A percentile compares a stretch with the other conserved stretches of the same genome.
Evolutionary conservation across 2,329 filamentous ascomycete genomes (phyloP).

Genomic region (Spiromastix sp.): DNA sequence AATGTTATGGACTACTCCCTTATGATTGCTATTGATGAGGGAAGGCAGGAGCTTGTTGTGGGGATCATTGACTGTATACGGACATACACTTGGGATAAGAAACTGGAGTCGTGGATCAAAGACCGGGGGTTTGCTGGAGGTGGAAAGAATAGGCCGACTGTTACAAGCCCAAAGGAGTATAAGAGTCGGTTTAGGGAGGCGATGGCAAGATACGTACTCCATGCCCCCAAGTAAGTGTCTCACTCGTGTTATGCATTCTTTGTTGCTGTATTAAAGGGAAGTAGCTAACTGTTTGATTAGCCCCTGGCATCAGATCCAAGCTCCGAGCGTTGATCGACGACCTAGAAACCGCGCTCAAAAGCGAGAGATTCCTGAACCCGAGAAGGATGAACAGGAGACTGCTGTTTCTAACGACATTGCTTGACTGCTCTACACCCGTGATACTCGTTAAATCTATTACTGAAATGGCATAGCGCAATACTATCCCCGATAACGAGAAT

Average conservation of each 20-base stretch:
- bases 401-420: too few relatives aligned
- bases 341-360: constrained; percentile 3
- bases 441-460: too few relatives aligned
- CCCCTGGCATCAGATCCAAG: constrained; percentile 13
- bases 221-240: constrained; percentile 36
- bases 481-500: too few relatives aligned
- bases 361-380: constrained; percentile 4
- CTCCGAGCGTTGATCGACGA: constrained; percentile 4
- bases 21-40: constrained; percentile 95
- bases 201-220: constrained; percentile 72
- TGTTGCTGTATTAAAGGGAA: not conserved
- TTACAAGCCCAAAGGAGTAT: constrained; percentile 96
- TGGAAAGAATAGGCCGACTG: constrained; percentile 76
- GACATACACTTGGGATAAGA: constrained; percentile 99
- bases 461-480: too few relatives aligned
- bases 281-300: constrained; percentile 3
- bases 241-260: not conserved
- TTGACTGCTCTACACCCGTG: too few relatives aligned
- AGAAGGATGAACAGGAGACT: constrained; percentile 1
- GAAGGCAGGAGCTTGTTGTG: constrained; percentile 80
- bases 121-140: constrained; percentile 76
- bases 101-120: constrained; percentile 99
- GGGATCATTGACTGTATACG: constrained; percentile 98
- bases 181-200: constrained; percentile 91
- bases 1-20: constrained; percentile 99